phyloP scores from a whole-genome alignment of 179 eudicot species.

The Beta lomatogona region DNA sequence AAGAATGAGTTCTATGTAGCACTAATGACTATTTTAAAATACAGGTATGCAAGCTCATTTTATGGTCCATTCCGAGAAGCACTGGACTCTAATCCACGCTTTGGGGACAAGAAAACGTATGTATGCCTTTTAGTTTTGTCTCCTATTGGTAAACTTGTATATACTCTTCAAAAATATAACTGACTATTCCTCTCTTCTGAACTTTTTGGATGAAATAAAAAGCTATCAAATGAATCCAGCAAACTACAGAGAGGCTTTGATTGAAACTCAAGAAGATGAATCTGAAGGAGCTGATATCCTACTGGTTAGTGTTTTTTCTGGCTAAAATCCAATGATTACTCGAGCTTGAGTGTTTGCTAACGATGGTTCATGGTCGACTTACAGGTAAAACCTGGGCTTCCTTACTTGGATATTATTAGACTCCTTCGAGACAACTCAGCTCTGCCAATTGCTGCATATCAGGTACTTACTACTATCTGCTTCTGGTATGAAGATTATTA shows the following conservation, averaged over 20 bases:
- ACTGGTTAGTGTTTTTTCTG: slow-evolving; percentile 53
- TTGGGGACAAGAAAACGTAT: slow-evolving; percentile 98
- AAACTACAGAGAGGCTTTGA: slow-evolving; percentile 86
- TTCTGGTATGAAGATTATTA: not conserved
- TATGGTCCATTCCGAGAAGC: slow-evolving; percentile 99
- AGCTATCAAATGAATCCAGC: slow-evolving; percentile 99
- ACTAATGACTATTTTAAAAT: slow-evolving; percentile 9
- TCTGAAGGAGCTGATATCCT: slow-evolving; percentile 98
- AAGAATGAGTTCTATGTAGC: not conserved
- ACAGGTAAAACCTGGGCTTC: slow-evolving; percentile 95
- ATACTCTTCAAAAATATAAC: not conserved
- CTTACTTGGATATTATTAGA: slow-evolving; percentile 86
- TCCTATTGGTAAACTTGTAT: not conserved
- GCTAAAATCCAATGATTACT: not conserved
- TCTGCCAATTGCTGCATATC: slow-evolving; percentile 96
- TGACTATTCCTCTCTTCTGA: slow-evolving; percentile 3
- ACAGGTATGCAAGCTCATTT: slow-evolving; percentile 95
- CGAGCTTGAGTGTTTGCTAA: slow-evolving; percentile 1
- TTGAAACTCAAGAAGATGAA: slow-evolving; percentile 84
- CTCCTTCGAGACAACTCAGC: slow-evolving; percentile 84
- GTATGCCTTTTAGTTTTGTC: slow-evolving; percentile 14
- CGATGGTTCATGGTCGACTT: not conserved
- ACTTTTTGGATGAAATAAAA: slow-evolving; percentile 23
- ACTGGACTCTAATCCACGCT: slow-evolving; percentile 94
- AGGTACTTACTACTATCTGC: slow-evolving; percentile 47